These are phyloP conservation scores for Emericellopsis cladophorae DNA, from an alignment of 2,329 filamentous ascomycete genomes.

Conservation along the genomic window DNA sequence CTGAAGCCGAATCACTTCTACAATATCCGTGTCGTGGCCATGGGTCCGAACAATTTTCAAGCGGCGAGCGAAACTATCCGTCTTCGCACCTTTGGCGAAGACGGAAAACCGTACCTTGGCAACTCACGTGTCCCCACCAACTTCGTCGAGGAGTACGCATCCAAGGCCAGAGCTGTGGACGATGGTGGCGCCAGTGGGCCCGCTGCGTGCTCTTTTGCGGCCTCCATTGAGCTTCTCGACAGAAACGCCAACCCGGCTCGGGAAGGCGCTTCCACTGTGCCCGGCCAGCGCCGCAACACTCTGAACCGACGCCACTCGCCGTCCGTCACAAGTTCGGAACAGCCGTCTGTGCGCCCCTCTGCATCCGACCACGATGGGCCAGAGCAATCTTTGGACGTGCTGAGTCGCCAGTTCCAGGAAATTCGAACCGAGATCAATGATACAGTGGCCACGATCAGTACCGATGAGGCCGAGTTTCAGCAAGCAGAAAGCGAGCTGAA, in stretches of 20 bases:
- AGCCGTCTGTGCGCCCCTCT: conserved; percentile 23
- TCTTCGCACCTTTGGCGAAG: conserved; percentile 60
- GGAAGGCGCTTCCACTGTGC: conserved; percentile 41
- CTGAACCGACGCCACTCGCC: conserved; percentile 67
- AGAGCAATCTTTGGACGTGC: conserved; percentile 57
- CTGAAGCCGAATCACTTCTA: conserved; percentile 82
- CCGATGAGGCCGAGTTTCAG: conserved; percentile 60
- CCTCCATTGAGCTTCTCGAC: conserved; percentile 49
- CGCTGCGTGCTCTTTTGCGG: conserved; percentile 34
- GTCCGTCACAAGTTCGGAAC: conserved; percentile 46
- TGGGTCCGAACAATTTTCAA: conserved; percentile 86
- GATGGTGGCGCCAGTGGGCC: conserved; percentile 35
- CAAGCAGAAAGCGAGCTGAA: conserved; percentile 54
- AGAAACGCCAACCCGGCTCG: conserved; percentile 47
- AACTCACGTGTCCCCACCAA: conserved; percentile 43
- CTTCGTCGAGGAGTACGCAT: conserved; percentile 39
- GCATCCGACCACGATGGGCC: conserved; percentile 35
- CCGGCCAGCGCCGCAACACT: conserved; percentile 33
- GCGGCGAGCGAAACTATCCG: conserved; percentile 78
- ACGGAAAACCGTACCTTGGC: conserved; percentile 49
- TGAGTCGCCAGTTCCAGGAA: conserved; percentile 70
- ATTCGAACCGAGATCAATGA: conserved; percentile 79
- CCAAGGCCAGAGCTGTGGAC: conserved; percentile 24
- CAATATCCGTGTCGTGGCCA: conserved; percentile 83
- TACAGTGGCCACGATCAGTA: conserved; percentile 54